phyloP scores from a whole-genome alignment of 129 eudicot species.

The Chrysanthemum lavandulifolium region DNA sequence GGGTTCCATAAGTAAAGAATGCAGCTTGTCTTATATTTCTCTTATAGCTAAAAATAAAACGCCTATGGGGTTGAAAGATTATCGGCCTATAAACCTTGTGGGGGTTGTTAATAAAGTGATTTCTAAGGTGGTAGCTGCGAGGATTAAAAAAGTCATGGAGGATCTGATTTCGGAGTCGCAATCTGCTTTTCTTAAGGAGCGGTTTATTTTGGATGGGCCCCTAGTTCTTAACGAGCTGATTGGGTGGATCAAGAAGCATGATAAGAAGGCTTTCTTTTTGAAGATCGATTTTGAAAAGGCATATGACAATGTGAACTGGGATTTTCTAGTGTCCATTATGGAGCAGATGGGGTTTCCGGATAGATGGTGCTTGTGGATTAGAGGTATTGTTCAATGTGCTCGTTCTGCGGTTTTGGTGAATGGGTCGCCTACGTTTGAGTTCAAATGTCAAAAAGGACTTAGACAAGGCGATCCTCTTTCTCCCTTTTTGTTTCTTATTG shows the following conservation, averaged over 20 bases:
- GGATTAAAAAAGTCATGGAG: too few relatives aligned
- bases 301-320: background rate
- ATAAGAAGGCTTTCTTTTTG: background rate
- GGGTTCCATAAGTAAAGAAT: background rate
- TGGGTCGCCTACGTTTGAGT: too few relatives aligned
- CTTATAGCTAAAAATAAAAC: background rate
- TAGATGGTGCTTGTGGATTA: background rate
- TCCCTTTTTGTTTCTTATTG: too few relatives aligned
- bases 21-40: background rate
- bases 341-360: conserved; percentile 1
- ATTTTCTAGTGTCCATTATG: background rate
- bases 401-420: background rate
- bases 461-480: too few relatives aligned
- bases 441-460: too few relatives aligned
- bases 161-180: too few relatives aligned
- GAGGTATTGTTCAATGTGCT: conserved; percentile 1
- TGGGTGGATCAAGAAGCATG: background rate
- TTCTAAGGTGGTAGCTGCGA: too few relatives aligned
- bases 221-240: too few relatives aligned
- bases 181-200: too few relatives aligned
- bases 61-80: background rate
- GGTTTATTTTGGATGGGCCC: too few relatives aligned
- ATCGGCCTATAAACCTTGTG: background rate
- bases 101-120: background rate
- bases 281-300: conserved; percentile 4